phyloP scores from a whole-genome alignment of 2,329 filamentous ascomycete species.

The Trichoderma guizhouense region DNA sequence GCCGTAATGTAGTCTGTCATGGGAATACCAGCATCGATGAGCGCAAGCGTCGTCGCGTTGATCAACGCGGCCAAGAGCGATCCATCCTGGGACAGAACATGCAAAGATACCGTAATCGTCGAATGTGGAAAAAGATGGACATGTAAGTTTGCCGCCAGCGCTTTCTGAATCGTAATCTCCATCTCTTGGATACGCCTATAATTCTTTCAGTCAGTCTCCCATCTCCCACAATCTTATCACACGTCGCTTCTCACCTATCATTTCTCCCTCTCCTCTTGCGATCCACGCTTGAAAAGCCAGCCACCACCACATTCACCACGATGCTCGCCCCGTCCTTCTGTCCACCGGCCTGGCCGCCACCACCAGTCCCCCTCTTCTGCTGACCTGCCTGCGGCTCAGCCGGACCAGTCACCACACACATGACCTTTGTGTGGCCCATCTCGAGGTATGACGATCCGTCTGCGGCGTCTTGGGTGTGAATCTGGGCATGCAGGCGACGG shows the following conservation, averaged over 20 bases:
- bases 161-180: conserved; percentile 71
- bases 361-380: conserved; percentile 33
- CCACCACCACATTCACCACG: conserved; percentile 77
- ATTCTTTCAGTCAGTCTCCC: not conserved
- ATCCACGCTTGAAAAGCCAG: conserved; percentile 84
- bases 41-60: conserved; percentile 86
- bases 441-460: conserved; percentile 93
- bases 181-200: conserved; percentile 75
- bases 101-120: conserved; percentile 76
- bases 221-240: not conserved
- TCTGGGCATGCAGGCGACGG: conserved; percentile 80
- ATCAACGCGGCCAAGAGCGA: conserved; percentile 84
- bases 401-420: conserved; percentile 87
- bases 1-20: conserved; percentile 91
- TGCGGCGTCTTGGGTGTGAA: conserved; percentile 86
- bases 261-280: conserved; percentile 70
- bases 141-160: conserved; percentile 75
- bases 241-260: conserved; percentile 64
- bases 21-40: conserved; percentile 91
- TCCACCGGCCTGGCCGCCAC: conserved; percentile 33
- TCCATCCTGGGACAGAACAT: conserved; percentile 87
- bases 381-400: conserved; percentile 55
- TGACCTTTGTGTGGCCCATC: conserved; percentile 96
- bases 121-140: conserved; percentile 86
- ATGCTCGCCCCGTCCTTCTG: conserved; percentile 55